Percentiles rank a stretch among this genome's conserved stretches.
Conservation (phyloP, 1,284 basidiomycete species). For the Volvariella surrecta region DNA sequence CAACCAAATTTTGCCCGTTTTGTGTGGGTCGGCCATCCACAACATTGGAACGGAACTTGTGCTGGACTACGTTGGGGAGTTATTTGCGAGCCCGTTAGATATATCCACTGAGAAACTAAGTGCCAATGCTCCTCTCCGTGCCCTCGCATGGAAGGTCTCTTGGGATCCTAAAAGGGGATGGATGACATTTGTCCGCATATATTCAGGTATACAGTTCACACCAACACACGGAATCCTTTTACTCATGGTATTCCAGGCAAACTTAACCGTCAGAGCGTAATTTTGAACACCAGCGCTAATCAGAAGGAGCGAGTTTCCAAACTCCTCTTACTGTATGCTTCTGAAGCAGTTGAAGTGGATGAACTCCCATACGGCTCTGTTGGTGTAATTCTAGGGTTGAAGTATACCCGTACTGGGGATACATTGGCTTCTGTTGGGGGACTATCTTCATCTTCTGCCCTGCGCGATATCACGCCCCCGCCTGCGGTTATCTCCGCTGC, state of each 20-base stretch:
- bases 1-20: conserved; percentile 66
- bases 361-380: conserved; percentile 76
- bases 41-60: conserved; percentile 77
- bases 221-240: neutral
- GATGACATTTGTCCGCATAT: conserved; percentile 88
- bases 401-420: conserved; percentile 83
- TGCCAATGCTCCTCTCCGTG: conserved; percentile 43
- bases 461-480: conserved; percentile 65
- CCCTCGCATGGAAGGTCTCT: conserved; percentile 84
- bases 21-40: conserved; percentile 79
- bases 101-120: conserved; percentile 36
- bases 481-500: conserved; percentile 73
- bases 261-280: conserved; percentile 49
- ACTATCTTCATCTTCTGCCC: conserved; percentile 14
- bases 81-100: conserved; percentile 75
- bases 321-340: conserved; percentile 76
- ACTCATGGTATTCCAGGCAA: conserved; percentile 39
- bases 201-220: conserved; percentile 51
- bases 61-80: conserved; percentile 74
- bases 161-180: conserved; percentile 83
- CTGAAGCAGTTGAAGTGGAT: conserved; percentile 74
- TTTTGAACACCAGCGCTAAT: conserved; percentile 65
- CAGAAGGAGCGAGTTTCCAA: conserved; percentile 71
- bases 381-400: conserved; percentile 78
- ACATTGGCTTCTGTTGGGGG: conserved; percentile 54